Base-by-base conservation (phyloP, 345 rosid genomes). In the Eucalyptus cloeziana region DNA sequence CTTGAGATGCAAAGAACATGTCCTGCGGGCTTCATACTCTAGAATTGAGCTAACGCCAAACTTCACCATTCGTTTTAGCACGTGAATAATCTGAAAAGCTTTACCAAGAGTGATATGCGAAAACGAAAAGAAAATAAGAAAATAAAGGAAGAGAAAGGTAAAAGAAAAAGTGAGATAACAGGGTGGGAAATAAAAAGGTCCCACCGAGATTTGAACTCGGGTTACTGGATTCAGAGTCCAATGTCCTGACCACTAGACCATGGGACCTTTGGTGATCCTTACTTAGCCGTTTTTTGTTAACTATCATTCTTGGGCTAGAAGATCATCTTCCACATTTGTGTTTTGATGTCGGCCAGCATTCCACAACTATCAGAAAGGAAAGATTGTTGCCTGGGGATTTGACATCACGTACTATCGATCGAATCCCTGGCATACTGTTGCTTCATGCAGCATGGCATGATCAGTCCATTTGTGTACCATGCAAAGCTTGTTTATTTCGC, bases 171-270 rank as follows among this genome's bases (percentile, higher is more conserved):
- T 8, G 13, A 25, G 62, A 40, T 24, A 8, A 52, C 9, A 1
- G 54, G 13, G 10, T 22, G 45, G 15, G 30, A 50, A 8, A 27
- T 6, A 47, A 2, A 3, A 15, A 97, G 96, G 97, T 95, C 94
- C 96, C 93, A 94, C 97, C 96, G 97, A 97, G 95, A 96, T 87
- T 96, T 96, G 99, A 97, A 96, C 96, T 96, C 96, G 97, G 98
- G 98, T 95, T 94, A 96, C 96, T 94, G 95, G 98, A 97, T 97
- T 96, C 98, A 94, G 94, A 96, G 96, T 96, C 97, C 95, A 94
- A 94, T 94, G 94, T 96, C 96, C 98, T 95, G 45, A 97, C 98
- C 97, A 92, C 98, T 93, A 95, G 98, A 95, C 96, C 97, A 94
- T 94, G 93, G 98, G 91, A 94, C 95, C 95, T 10, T 31, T 3